Conservation (phyloP, 2,329 filamentous ascomycete genomes). For the Alternaria longipes region DNA sequence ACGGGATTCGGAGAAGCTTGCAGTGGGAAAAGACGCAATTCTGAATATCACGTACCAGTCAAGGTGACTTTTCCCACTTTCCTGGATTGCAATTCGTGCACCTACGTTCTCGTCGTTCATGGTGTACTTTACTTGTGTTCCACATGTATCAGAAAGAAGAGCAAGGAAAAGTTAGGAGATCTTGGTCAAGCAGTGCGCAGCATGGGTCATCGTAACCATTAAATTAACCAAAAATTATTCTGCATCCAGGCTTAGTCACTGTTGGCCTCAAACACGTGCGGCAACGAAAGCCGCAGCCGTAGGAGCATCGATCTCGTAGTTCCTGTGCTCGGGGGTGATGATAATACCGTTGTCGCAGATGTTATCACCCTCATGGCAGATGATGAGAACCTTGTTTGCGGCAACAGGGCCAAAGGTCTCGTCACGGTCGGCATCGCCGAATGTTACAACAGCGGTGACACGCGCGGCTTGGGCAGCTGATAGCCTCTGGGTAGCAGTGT, state of each 20-base stretch:
- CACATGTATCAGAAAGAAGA: background rate
- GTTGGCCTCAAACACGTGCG: constrained; percentile 16
- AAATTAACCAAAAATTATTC: background rate
- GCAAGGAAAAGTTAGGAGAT: background rate
- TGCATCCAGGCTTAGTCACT: background rate
- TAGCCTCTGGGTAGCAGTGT: constrained; percentile 54
- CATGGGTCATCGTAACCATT: background rate
- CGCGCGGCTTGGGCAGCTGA: constrained; percentile 31
- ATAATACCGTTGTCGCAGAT: constrained; percentile 44
- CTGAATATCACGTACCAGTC: background rate
- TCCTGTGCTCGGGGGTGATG: constrained; percentile 34
- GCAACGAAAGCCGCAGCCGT: constrained; percentile 36
- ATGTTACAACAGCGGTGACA: constrained; percentile 46
- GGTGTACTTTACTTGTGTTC: background rate
- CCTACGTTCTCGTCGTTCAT: background rate
- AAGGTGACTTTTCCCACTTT: background rate
- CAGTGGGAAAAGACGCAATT: background rate
- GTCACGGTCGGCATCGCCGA: constrained; percentile 49
- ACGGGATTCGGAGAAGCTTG: background rate
- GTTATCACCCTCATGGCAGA: constrained; percentile 50
- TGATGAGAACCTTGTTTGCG: constrained; percentile 42
- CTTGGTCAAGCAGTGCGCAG: background rate
- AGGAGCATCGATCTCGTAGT: constrained; percentile 39
- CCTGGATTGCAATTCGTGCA: no score
- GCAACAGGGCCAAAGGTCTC: constrained; percentile 42